phyloP scores from a whole-genome alignment of 192 early-diverging fungal species.

The Backusella luteola region DNA sequence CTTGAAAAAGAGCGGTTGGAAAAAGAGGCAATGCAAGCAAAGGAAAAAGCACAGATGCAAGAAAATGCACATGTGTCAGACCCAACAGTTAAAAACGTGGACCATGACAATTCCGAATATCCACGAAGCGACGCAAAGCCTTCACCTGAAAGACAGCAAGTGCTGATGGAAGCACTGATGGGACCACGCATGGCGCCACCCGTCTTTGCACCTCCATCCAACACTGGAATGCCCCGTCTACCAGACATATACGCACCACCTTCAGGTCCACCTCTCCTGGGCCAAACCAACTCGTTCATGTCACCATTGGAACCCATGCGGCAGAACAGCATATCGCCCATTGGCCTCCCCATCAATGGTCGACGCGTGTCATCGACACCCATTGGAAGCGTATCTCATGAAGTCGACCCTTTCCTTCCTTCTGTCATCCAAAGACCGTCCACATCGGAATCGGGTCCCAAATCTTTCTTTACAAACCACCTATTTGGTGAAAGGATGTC shows the following conservation, averaged over 20 bases:
- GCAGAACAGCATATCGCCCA: conserved; percentile 13
- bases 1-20: background rate
- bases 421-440: conserved; percentile 11
- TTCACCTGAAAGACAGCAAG: conserved; percentile 16
- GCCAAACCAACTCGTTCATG: background rate
- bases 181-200: background rate
- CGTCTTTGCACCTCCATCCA: background rate
- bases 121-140: background rate
- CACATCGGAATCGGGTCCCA: background rate
- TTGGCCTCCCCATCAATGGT: conserved; percentile 17
- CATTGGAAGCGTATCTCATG: background rate
- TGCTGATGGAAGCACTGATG: conserved; percentile 17
- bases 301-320: background rate
- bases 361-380: conserved; percentile 10
- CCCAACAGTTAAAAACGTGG: background rate
- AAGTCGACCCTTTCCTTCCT: background rate
- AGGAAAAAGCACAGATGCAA: background rate
- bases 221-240: background rate
- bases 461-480: conserved; percentile 25
- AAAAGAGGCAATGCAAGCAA: background rate
- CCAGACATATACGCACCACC: background rate
- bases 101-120: background rate
- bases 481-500: conserved; percentile 24
- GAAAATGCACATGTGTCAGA: background rate
- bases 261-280: background rate